Evolutionary conservation across 495 filamentous ascomycete genomes (phyloP), one percentile per base, ranked within the genome.

Genomic region (Daldinia caldariorum): DNA sequence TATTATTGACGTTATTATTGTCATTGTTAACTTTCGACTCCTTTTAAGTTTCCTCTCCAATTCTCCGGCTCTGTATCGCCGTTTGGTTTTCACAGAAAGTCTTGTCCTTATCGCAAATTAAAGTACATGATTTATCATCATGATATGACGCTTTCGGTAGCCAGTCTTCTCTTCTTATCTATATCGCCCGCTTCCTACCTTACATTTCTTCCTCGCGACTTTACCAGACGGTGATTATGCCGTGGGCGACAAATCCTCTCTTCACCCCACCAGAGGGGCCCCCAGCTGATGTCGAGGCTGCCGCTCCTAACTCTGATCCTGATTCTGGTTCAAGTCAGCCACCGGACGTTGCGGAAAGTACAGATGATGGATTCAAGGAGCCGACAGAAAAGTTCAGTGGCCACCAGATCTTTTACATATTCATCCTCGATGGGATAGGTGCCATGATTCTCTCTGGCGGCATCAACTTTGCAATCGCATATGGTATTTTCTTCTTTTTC

Each of bases 401-500:
- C 18, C 71, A 76, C 53, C 82, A 84, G 55, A 58, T 79, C 13
- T 75, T 80, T 22, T 82, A 83, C 64, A 73, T 84, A 14, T 74
- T 81, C 61, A 35, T 77, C 50, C 43, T 80, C 8, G 77, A 82
- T 62, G 81, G 80, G 4, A 35, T 84, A 31, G 75, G 74, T 20
- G 77, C 81, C n/a, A 65, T 76, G 60, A 53, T 79, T 50, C 16
- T 83, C 0, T 79, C 79, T 0, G 82, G 78, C 12, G 80, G 71
- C 6, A 78, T 82, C 67, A 83, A 84, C 70, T 82, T 83, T 55
- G 80, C 80, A 31, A 78, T 82, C 34, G 80, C 80, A 43, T 84
- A 83, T 64, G 77, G 79, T 81, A 72, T 58, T 56, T 8, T 56
- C 6, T 34, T 14, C 1, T 35, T 34, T n/a, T 29, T 61, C 38